Evolutionary conservation across 2,329 filamentous ascomycete genomes (phyloP), one percentile per base, ranked within the genome.

Genomic region (Clonostachys rhizophaga): DNA sequence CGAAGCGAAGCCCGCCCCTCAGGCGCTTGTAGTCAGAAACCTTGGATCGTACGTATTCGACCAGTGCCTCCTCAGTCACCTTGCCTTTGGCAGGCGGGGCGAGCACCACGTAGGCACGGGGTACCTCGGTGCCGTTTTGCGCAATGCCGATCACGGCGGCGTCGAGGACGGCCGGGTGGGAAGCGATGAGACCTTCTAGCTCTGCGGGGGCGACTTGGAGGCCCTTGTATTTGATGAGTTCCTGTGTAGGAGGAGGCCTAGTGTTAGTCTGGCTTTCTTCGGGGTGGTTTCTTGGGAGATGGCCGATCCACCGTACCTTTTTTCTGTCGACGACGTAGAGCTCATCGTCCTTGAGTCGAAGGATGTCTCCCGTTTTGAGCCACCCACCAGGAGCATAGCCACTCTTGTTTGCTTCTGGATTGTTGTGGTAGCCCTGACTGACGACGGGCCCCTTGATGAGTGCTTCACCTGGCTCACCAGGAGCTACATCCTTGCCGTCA

Each of bases 301-400:
- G 18, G 39, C 12, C 17, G 10, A 30, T 30, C 24, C 6, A 34
- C 7, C 41, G 41, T 47, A 63, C 80, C 72, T 89, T 91, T 49
- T 89, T 83, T 12, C 89, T 80, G 58, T 94, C 89, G 1, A 89
- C 90, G 54, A 95, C 89, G 67, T 81, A 89, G 55, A 91, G 85
- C 44, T 83, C 80, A 14, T 86, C 74, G 39, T 76, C 67, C 53
- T 91, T 83, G 62, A 88, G 81, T 50, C 84, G 79, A 0, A 88
- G 86, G 5, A 92, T 79, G 57, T 95, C 89, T 0, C 89, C 89
- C 0, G 89, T 91, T 57, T 85, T 85, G 72, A 92, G 91, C 73
- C 86, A 95, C 5, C 68, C 70, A 18, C 70, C 63, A 4, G 42
- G 10, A 1, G 59, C 61, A 47, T 89, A 78, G 0, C 84, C 78